phyloP scores from a whole-genome alignment of 1,139 yeast genomes.

The Debaryomycetaceae sp. region DNA sequence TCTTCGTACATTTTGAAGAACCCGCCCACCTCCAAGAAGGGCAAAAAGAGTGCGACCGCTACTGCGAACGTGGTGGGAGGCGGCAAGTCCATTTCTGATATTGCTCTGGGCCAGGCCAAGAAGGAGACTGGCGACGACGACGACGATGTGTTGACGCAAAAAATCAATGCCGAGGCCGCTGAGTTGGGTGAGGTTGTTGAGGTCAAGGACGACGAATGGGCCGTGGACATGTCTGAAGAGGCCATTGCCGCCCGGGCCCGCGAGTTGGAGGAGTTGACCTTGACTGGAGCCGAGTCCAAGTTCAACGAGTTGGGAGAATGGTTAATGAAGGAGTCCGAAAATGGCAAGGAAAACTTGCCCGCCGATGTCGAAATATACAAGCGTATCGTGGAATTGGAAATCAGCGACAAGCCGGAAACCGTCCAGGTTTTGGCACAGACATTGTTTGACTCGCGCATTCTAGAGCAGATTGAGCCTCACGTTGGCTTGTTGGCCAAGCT shows the following conservation, averaged over 20 bases:
- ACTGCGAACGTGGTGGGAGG: conserved; percentile 87
- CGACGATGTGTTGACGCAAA: conserved; percentile 69
- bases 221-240: conserved; percentile 95
- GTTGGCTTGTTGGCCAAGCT: conserved; percentile 74
- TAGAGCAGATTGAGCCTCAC: conserved; percentile 64
- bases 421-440: conserved; percentile 89
- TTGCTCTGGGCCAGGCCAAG: conserved; percentile 48
- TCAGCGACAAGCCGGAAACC: conserved; percentile 63
- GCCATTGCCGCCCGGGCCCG: conserved; percentile 91
- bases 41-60: conserved; percentile 76
- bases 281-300: conserved; percentile 35
- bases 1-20: conserved; percentile 82
- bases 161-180: conserved; percentile 80
- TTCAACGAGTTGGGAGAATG: conserved; percentile 83
- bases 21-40: conserved; percentile 63
- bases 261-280: conserved; percentile 58
- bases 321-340: conserved; percentile 49
- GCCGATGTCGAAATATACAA: conserved; percentile 86
- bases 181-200: conserved; percentile 46
- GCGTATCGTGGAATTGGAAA: conserved; percentile 72
- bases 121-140: conserved; percentile 29
- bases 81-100: conserved; percentile 68
- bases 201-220: conserved; percentile 87
- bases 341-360: conserved; percentile 51
- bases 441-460: conserved; percentile 70